These are phyloP conservation scores for Colletotrichum australisinense DNA, from an alignment of 2,329 filamentous ascomycete genomes.

Conservation along the genomic window DNA sequence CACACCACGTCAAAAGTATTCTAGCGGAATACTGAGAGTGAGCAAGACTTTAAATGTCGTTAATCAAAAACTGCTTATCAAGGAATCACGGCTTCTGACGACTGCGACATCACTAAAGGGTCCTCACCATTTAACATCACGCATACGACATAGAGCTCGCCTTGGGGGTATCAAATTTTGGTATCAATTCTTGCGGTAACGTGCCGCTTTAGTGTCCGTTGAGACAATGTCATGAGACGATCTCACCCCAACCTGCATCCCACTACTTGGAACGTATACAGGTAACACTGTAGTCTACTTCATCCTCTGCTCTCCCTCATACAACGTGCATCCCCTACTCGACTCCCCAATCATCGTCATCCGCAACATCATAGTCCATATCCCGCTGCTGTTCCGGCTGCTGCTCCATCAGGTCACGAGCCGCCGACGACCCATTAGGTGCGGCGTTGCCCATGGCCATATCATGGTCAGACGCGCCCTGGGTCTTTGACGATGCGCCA, in stretches of 20 bases:
- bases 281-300: background rate
- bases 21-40: no score
- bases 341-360: conserved; percentile 59
- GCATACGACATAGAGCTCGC: background rate
- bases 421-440: conserved; percentile 33
- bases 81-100: background rate
- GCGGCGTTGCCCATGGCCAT: conserved; percentile 27
- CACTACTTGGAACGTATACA: background rate
- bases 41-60: no score
- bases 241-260: background rate
- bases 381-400: conserved; percentile 49
- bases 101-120: background rate
- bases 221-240: background rate
- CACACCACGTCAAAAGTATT: no score
- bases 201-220: background rate
- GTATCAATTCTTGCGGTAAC: background rate
- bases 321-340: conserved; percentile 5
- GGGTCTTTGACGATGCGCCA: background rate
- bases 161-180: background rate
- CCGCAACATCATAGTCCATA: conserved; percentile 66
- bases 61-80: accelerated
- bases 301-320: background rate
- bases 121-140: background rate
- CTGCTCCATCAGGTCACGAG: conserved; percentile 36
- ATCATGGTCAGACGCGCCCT: conserved; percentile 31